Evolutionary conservation across 441 rosid genomes (phyloP).

Genomic region (Isatis lusitanica): DNA sequence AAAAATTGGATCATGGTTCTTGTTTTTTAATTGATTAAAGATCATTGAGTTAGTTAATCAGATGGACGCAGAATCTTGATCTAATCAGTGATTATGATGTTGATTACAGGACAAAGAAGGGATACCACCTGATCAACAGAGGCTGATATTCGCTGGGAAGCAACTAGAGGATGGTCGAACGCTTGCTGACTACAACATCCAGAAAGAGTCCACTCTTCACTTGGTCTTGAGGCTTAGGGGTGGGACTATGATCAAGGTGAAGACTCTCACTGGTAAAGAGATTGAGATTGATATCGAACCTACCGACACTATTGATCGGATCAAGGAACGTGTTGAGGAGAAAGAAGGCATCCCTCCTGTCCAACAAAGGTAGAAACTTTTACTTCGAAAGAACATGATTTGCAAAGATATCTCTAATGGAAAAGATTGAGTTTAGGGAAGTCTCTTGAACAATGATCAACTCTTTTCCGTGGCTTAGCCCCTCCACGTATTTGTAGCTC

Average conservation of each 20-base stretch:
- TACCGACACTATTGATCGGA: slow-evolving; percentile 76
- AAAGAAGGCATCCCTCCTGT: slow-evolving; percentile 95
- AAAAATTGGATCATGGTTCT: neutral
- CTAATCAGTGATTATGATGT: neutral
- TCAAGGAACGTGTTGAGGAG: slow-evolving; percentile 90
- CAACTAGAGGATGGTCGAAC: slow-evolving; percentile 90
- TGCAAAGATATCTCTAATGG: neutral
- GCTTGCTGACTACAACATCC: slow-evolving; percentile 78
- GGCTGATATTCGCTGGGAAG: slow-evolving; percentile 82
- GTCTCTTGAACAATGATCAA: neutral
- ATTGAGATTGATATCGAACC: slow-evolving; percentile 88
- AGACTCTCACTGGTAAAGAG: slow-evolving; percentile 86
- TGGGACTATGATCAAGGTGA: slow-evolving; percentile 89
- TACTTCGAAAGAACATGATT: neutral
- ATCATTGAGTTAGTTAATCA: neutral
- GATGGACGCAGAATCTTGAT: neutral
- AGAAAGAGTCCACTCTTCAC: slow-evolving; percentile 83
- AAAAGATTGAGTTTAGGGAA: neutral
- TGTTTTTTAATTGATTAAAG: neutral
- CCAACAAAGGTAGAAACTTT: slow-evolving; percentile 64
- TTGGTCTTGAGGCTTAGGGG: slow-evolving; percentile 86
- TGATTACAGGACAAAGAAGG: slow-evolving; percentile 75
- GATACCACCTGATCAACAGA: slow-evolving; percentile 84
- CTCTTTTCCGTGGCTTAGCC: no score
- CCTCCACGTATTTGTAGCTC: neutral